A percentile compares a stretch with the other conserved stretches of the same genome.
These are phyloP conservation scores for Cudoniella acicularis DNA, from an alignment of 495 filamentous ascomycete genomes.

Conservation along the genomic window DNA sequence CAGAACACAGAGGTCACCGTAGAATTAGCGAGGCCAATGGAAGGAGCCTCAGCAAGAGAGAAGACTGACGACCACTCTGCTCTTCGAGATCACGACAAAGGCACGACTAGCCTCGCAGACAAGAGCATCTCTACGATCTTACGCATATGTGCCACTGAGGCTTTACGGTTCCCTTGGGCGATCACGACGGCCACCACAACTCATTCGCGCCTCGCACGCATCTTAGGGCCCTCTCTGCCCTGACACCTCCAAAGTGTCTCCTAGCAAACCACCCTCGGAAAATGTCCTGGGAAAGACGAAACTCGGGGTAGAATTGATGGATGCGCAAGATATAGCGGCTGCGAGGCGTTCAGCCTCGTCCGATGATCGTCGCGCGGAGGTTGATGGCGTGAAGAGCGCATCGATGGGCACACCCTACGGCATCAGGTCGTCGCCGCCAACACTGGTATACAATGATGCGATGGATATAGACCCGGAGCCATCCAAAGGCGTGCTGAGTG, in stretches of 20 bases:
- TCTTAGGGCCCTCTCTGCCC: constrained; percentile 17
- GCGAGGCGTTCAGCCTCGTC: constrained; percentile 12
- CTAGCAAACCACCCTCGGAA: constrained; percentile 18
- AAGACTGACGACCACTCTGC: constrained; percentile 4
- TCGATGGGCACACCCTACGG: constrained; percentile 15
- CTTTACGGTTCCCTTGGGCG: constrained; percentile 4
- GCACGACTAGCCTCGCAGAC: not conserved
- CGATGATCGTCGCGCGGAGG: not conserved
- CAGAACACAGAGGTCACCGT: not conserved
- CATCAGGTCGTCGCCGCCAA: constrained; percentile 23
- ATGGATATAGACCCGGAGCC: constrained; percentile 21
- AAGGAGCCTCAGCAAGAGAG: not conserved
- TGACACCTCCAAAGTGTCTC: constrained; percentile 29
- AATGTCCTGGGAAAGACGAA: constrained; percentile 20
- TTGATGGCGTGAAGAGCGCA: constrained; percentile 10
- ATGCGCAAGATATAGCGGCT: constrained; percentile 12
- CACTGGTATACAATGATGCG: constrained; percentile 1
- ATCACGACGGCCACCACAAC: constrained; percentile 9
- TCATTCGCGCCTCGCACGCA: not conserved
- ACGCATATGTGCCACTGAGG: not conserved
- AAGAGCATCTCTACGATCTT: constrained; percentile 4
- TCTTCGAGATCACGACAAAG: constrained; percentile 12
- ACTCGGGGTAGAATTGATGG: constrained; percentile 24
- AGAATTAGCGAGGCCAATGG: constrained; percentile 12
- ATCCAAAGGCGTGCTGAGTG: constrained; percentile 24